Evolutionary conservation across 2,329 filamentous ascomycete genomes (phyloP), one percentile per base, ranked within the genome.

Genomic region (Epichloe brachyelytri): DNA sequence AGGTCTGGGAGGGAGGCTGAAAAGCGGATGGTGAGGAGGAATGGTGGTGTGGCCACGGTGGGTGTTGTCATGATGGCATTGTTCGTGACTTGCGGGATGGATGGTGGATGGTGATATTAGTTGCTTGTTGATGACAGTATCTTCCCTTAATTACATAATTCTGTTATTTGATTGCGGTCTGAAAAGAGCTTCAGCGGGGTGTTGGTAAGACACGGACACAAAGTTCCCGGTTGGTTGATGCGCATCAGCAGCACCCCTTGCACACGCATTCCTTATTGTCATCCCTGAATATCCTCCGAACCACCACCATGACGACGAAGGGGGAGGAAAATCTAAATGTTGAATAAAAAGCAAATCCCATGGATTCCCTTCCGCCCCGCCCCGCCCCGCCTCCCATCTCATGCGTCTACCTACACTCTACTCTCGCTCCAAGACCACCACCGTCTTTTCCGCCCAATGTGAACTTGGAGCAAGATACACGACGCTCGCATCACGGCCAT

Each of bases 21-120:
- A 77, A 98, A 97, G 66, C 91, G 89, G 65, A 97, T 83, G 38
- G 87, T 91, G 44, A 97, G 76, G 61, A 85, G 82, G 51, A 95
- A 75, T 36, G 75, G 75, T 17, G 48, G 36, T 36, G 34, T 11
- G 40, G 33, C 3, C 33, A 45, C 20, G 48, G 48, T 2, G 45
- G 66, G 63, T 50, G 58, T 30, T 26, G 19, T 59, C 46, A 61
- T 53, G 51, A 56, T 40, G 37, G 49, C 45, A 39, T 51, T 50
- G 34, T 33, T 33, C 36, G 46, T 48, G 37, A 22, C 15, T 26
- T 17, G 20, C 17, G 14, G 5, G 20, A 20, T 51, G 14, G 8
- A 30, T 12, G 36, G 20, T 19, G 4, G 17, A 38, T 22, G 34
- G 17, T 30, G 22, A 17, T 30, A 36, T 20, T 5, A 2, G 33